Base-by-base conservation (phyloP, 768 basidiomycete genomes). In the Gloeostereum incarnatum region DNA sequence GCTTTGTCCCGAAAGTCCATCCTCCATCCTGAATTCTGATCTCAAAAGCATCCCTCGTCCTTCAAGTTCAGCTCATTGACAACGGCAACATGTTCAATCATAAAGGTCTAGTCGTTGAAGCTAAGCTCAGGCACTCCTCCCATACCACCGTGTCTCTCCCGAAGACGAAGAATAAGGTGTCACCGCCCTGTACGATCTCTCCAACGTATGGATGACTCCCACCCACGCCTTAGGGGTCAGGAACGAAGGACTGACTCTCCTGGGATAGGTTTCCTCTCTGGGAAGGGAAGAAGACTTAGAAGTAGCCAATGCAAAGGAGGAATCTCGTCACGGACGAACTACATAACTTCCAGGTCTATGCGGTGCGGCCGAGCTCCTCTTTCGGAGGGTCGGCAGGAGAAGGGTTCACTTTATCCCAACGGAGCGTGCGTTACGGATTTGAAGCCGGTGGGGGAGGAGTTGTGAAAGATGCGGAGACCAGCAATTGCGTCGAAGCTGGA, bases 11-110 rank as follows among this genome's bases (percentile, higher is more conserved):
- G 69, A 49, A 81, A 81, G 51, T 90, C 88, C 3, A 82, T 92
- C 49, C 75, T 91, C 10, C 87, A 90, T 52, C 85, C n/a, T n/a
- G n/a, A n/a, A n/a, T n/a, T n/a, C 88, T 0, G 85, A 91, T 54
- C 73, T 92, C 49, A 93, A 90, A 67, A 91, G 86, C 26, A 88
- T 94, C 44, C 88, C 91, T 1, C 72, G 81, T 84, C 1, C 86
- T 86, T 1, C 86, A 92, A 52, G 91, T 94, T 1, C 91, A 94
- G 55, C 77, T 93, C 38, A 92, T 93, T 52, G 90, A 91, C 6
- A 91, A 92, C 50, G 90, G 91, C 5, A 73, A 61, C 0, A 79
- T 90, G 8, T 78, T 78, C 49, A 61, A 83, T 53, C 81, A 90
- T 63, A 83, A 88, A 55, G 88, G 88, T 6, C 70, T 91, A n/a